Base-by-base conservation (phyloP, 2,329 filamentous ascomycete species). In the Fusarium setosum region DNA sequence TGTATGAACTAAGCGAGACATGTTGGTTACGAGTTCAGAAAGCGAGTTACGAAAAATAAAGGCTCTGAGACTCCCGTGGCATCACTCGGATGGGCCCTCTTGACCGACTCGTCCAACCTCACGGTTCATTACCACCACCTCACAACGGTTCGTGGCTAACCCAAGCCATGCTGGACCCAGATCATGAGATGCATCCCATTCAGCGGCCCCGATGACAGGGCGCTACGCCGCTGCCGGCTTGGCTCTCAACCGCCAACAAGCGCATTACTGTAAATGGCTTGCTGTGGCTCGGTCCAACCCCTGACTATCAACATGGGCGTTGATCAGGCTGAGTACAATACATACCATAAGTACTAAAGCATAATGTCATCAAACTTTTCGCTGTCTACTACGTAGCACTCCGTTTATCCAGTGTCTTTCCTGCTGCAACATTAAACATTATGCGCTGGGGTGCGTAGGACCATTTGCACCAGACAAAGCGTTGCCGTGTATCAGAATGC, bases 221-320 rank as follows among this genome's bases (percentile, higher is more conserved):
- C 67, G 58, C 57, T 67, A 64, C 65, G 64, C 67, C 49, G 64
- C 56, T 63, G 59, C 67, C 59, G 67, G 64, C 67, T 71, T 71
- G 68, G 68, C 68, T 61, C 40, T 58, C 65, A 58, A 58, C 45
- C 54, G 42, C 45, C 50, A 48, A 23, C 54, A 50, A 24, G 32
- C 26, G 12, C 12, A 29, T 29, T 56, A 42, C 59, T n/a, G n/a
- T n/a, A n/a, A n/a, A 64, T 61, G 54, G 52, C 52, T 42, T 38
- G 23, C 29, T 23, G 56, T 64, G 59, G 61, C 58, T 66, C 32
- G 53, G 41, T 34, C 47, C 26, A 60, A 26, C 58, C 61, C 66
- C 61, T 65, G 49, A 21, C 24, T 15, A 35, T 63, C 29, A 44
- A 52, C 35, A 34, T 37, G 32, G 40, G 45, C 32, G 52, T 55